Conservation (phyloP, 805 yeast species). For the Yarrowia sp. region DNA sequence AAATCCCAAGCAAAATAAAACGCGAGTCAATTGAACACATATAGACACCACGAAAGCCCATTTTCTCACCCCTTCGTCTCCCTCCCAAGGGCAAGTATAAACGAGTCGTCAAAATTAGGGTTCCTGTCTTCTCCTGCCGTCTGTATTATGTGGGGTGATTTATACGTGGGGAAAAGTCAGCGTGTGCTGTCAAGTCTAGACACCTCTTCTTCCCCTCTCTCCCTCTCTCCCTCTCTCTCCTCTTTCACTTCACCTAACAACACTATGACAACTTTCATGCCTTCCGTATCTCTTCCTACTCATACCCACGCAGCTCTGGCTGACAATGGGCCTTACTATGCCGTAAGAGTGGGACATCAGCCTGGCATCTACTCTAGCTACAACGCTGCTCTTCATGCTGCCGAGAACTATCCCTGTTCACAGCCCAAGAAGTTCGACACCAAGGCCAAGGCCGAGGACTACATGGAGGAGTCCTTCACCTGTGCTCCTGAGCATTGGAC, state of each 20-base stretch:
- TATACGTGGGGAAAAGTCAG: not conserved
- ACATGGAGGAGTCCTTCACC: slow-evolving; percentile 16
- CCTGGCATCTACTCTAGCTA: slow-evolving; percentile 4
- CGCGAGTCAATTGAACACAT: not conserved
- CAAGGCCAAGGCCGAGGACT: slow-evolving; percentile 10
- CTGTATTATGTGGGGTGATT: slow-evolving; percentile 1
- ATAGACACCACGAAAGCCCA: too few species aligned
- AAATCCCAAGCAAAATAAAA: too few species aligned
- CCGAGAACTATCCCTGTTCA: slow-evolving; percentile 17
- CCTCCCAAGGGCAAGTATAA: not conserved
- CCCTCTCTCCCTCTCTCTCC: not conserved
- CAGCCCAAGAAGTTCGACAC: slow-evolving; percentile 22
- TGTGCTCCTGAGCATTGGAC: slow-evolving; percentile 21
- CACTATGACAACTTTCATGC: not conserved
- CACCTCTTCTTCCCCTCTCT: not conserved
- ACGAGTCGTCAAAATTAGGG: not conserved
- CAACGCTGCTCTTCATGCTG: not conserved
- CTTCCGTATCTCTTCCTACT: not conserved
- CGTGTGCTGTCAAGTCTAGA: not conserved
- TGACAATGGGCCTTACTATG: slow-evolving; percentile 14
- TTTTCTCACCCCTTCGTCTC: too few species aligned
- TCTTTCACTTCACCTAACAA: not conserved
- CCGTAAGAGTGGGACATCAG: slow-evolving; percentile 7
- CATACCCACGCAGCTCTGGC: not conserved
- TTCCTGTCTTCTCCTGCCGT: slow-evolving; percentile 1